Base-by-base conservation (phyloP, 805 yeast genomes). In the Myxozyma mucilagina region DNA sequence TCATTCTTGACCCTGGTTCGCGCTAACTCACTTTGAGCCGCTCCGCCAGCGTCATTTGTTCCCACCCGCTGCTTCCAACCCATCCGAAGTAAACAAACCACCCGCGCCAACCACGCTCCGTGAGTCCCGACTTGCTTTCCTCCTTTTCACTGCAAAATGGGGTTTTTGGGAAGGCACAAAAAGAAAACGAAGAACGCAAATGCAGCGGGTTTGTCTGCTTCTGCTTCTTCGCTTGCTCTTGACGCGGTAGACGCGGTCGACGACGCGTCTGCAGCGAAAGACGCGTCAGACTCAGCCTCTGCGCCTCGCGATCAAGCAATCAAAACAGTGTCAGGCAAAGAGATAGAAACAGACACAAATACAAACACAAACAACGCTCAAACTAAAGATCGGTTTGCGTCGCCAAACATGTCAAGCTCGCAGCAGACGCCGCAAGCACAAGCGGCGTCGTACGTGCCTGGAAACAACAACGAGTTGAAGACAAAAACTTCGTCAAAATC, bases 161-260 rank as follows among this genome's bases (percentile, higher is more conserved):
- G 48, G 14, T 52, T 52, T n/a, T 18, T 52, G 39, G 47, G 48
- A 13, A 35, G 42, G 24, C 56, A 52, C 32, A 50, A 50, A 34
- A 47, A 48, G 54, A 53, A 39, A 10, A 36, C 16, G n/a, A 42
- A 48, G 42, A 20, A 44, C 51, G 24, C 56, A 48, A 47, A 41
- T 32, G 9, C 39, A 31, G 7, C 41, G 31, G 56, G 43, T 16
- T 31, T 43, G 32, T 47, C 39, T 41, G 56, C 56, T 39, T 41
- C 56, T 24, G 39, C 56, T 16, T 52, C 56, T 47, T 13, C 31
- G 32, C 39, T 32, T 32, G 47, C 48, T 31, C 47, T 52, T 41
- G 56, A 51, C 54, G 54, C 54, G 47, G 24, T 13, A 6, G 36
- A 41, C 35, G 53, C 54, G 47, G 24, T 13, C n/a, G 36, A 41